These are phyloP conservation scores for Hypoxylon cercidicola DNA, from an alignment of 495 filamentous ascomycete species.

Conservation along the genomic window DNA sequence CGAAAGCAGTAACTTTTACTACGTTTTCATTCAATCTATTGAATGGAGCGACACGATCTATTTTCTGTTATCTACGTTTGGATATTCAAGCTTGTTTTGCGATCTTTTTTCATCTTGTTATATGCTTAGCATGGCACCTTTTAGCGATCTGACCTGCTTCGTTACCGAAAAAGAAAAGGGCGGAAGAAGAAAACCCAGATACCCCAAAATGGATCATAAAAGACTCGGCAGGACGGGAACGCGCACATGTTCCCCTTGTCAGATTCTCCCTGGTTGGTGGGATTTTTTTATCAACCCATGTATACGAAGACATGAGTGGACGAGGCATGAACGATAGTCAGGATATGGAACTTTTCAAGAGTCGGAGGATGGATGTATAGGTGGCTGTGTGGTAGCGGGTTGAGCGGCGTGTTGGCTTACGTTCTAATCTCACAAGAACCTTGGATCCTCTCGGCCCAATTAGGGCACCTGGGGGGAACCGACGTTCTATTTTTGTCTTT, in stretches of 20 bases:
- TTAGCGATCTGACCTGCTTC: slow-evolving; percentile 18
- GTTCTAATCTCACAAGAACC: slow-evolving; percentile 35
- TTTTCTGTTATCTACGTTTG: slow-evolving; percentile 30
- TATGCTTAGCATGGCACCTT: slow-evolving; percentile 25
- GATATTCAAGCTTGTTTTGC: slow-evolving; percentile 26
- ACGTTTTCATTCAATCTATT: slow-evolving; percentile 27
- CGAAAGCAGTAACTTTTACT: slow-evolving; percentile 1
- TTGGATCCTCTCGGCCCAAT: slow-evolving; percentile 24
- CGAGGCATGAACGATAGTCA: slow-evolving; percentile 27
- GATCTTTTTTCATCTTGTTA: slow-evolving; percentile 21
- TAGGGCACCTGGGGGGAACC: slow-evolving; percentile 6
- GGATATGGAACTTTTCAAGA: slow-evolving; percentile 19
- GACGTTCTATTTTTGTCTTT: slow-evolving; percentile 45
- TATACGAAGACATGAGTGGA: slow-evolving; percentile 43
- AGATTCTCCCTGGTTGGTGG: slow-evolving; percentile 29
- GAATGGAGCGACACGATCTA: slow-evolving; percentile 13
- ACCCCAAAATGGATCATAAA: slow-evolving; percentile 41
- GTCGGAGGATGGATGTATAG: slow-evolving; percentile 25
- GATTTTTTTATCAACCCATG: slow-evolving; percentile 22
- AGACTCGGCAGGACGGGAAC: slow-evolving; percentile 23
- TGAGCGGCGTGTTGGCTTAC: slow-evolving; percentile 30
- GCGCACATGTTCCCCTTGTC: slow-evolving; percentile 16
- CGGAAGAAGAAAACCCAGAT: slow-evolving; percentile 18
- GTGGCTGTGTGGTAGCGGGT: slow-evolving; percentile 26
- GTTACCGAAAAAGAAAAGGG: slow-evolving; percentile 12